Evolutionary conservation across 805 yeast genomes (phyloP).

Genomic region (Metschnikowia matae): DNA sequence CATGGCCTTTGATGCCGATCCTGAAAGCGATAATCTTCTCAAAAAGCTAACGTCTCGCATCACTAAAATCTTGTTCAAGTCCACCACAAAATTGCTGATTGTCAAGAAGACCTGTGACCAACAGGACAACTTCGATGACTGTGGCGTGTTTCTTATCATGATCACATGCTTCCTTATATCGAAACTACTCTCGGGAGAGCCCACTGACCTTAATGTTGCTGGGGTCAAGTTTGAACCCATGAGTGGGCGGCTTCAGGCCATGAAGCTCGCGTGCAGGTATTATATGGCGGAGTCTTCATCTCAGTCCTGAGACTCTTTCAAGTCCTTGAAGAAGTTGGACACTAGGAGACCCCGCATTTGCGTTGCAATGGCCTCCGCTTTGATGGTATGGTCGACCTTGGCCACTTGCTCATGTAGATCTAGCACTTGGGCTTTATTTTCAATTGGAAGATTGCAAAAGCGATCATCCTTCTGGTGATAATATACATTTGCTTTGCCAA

Average conservation of each 20-base stretch:
- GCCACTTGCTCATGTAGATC: constrained; percentile 13
- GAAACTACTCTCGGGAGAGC: constrained; percentile 23
- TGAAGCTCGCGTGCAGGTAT: constrained; percentile 9
- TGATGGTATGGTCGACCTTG: constrained; percentile 13
- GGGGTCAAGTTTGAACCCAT: constrained; percentile 44
- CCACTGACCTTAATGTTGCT: constrained; percentile 37
- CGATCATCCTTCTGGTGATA: constrained; percentile 23
- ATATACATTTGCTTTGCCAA: constrained; percentile 28
- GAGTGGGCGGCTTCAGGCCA: constrained; percentile 16
- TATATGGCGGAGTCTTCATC: background rate
- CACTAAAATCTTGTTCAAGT: constrained; percentile 20
- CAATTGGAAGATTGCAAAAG: constrained; percentile 21
- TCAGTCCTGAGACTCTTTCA: background rate
- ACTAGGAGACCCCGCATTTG: constrained; percentile 18
- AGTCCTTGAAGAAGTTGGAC: background rate
- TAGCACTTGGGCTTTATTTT: constrained; percentile 10
- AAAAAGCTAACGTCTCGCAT: constrained; percentile 22
- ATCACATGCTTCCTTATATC: constrained; percentile 30
- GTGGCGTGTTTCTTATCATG: constrained; percentile 50
- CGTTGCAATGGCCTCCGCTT: constrained; percentile 27
- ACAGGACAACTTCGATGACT: constrained; percentile 62
- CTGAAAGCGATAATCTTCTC: constrained; percentile 29
- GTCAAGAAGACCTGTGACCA: constrained; percentile 46
- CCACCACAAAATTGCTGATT: constrained; percentile 23
- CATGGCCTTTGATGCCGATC: constrained; percentile 31